phyloP scores from a whole-genome alignment of 345 rosid species.

The Cochlearia excelsa region DNA sequence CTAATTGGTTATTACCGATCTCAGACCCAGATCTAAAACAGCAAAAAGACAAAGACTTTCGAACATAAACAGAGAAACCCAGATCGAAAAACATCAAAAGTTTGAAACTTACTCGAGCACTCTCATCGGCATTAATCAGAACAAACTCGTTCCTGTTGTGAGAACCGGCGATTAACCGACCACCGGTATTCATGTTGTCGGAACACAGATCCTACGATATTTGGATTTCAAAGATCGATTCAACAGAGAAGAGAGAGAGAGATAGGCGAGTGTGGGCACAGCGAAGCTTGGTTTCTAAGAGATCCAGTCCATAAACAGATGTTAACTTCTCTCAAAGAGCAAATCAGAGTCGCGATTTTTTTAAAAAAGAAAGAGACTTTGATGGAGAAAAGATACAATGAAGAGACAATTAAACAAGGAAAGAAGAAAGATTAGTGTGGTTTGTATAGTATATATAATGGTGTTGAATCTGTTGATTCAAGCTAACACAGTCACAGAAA shows the following conservation, averaged over 20 bases:
- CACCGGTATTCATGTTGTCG: constrained; percentile 74
- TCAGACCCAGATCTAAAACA: constrained; percentile 37
- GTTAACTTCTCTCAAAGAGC: constrained; percentile 4
- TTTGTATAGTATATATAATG: constrained; percentile 12
- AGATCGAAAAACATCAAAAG: constrained; percentile 9
- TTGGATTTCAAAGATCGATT: constrained; percentile 27
- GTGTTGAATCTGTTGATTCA: constrained; percentile 39
- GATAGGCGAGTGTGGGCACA: constrained; percentile 1
- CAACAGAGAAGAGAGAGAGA: background rate
- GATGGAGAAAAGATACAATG: background rate
- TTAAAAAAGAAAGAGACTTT: constrained; percentile 23
- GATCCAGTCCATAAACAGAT: constrained; percentile 41
- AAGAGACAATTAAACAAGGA: background rate
- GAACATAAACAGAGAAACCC: constrained; percentile 27
- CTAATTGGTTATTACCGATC: background rate
- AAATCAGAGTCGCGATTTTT: constrained; percentile 9
- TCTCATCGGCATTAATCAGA: constrained; percentile 94
- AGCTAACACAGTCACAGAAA: constrained; percentile 41
- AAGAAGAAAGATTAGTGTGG: constrained; percentile 19
- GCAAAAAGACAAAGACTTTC: constrained; percentile 19
- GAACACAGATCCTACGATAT: constrained; percentile 17
- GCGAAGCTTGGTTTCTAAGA: constrained; percentile 22
- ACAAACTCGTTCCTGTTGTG: constrained; percentile 97
- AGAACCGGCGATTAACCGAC: constrained; percentile 95
- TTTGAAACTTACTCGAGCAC: constrained; percentile 56